Percentiles rank a stretch among this genome's conserved stretches.
These are phyloP conservation scores for Kodamaea leandrae DNA, from an alignment of 805 yeast species.

Conservation along the genomic window DNA sequence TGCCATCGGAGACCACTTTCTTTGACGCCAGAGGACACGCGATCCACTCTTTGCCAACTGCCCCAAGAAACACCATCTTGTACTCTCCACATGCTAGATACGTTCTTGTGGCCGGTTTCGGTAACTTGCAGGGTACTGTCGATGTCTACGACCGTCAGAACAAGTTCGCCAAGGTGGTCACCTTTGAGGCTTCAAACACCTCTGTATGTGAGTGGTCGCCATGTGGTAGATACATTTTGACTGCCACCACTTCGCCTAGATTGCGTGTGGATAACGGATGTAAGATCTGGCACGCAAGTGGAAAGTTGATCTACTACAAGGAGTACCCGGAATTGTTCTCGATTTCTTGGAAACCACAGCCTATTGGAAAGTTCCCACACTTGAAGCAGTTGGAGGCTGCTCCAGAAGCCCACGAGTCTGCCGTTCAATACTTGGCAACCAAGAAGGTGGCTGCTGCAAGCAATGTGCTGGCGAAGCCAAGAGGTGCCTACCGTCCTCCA, in stretches of 20 bases:
- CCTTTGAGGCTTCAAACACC: slow-evolving; percentile 90
- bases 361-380: slow-evolving; percentile 52
- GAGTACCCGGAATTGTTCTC: slow-evolving; percentile 80
- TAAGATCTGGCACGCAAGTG: slow-evolving; percentile 89
- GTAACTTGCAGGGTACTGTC: slow-evolving; percentile 94
- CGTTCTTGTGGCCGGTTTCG: slow-evolving; percentile 94
- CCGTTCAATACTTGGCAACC: slow-evolving; percentile 53
- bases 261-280: slow-evolving; percentile 95
- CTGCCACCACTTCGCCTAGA: slow-evolving; percentile 97
- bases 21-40: slow-evolving; percentile 92
- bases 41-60: slow-evolving; percentile 77
- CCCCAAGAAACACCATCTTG: slow-evolving; percentile 83
- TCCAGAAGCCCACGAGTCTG: slow-evolving; percentile 70
- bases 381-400: slow-evolving; percentile 50
- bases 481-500: slow-evolving; percentile 96
- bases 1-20: slow-evolving; percentile 95
- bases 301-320: slow-evolving; percentile 71
- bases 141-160: slow-evolving; percentile 91
- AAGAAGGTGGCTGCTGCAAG: slow-evolving; percentile 32
- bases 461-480: slow-evolving; percentile 48
- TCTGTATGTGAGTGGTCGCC: slow-evolving; percentile 98
- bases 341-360: slow-evolving; percentile 81
- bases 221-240: slow-evolving; percentile 86
- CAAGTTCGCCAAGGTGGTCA: slow-evolving; percentile 73
- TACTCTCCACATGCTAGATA: slow-evolving; percentile 94